phyloP scores from a whole-genome alignment of 2,329 filamentous ascomycete species.

The Fusarium napiforme region DNA sequence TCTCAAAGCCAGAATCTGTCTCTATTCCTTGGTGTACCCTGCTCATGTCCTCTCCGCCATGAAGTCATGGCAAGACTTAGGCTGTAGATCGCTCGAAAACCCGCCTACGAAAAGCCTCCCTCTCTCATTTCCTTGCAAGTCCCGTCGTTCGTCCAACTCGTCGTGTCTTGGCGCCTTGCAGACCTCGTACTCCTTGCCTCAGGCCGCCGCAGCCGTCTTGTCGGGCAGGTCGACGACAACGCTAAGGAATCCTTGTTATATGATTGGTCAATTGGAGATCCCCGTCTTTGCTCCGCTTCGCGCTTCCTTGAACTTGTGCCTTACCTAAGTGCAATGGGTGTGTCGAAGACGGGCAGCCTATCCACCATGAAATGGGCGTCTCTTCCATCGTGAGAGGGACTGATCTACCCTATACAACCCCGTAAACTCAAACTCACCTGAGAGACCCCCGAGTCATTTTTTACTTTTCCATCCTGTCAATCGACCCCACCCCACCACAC shows the following conservation, averaged over 20 bases:
- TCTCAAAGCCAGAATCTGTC: neutral
- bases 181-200: slow-evolving; percentile 18
- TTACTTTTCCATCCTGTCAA: slow-evolving; percentile 9
- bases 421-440: slow-evolving; percentile 8
- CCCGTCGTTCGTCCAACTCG: slow-evolving; percentile 20
- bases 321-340: slow-evolving; percentile 27
- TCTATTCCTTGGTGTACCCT: neutral
- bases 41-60: slow-evolving; percentile 17
- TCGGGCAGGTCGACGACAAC: neutral
- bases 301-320: slow-evolving; percentile 27
- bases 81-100: slow-evolving; percentile 25
- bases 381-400: neutral
- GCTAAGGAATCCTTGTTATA: slow-evolving; percentile 4
- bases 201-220: slow-evolving; percentile 16
- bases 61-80: slow-evolving; percentile 31
- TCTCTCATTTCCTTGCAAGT: slow-evolving; percentile 34
- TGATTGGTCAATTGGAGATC: slow-evolving; percentile 28
- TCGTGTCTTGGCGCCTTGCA: slow-evolving; percentile 20
- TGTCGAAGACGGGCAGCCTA: neutral
- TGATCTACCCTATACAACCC: slow-evolving; percentile 28
- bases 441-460: slow-evolving; percentile 17
- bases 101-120: slow-evolving; percentile 8
- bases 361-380: neutral
- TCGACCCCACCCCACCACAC: slow-evolving; percentile 23
- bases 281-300: slow-evolving; percentile 11